Conservation (phyloP, 2,329 filamentous ascomycete genomes). For the Pseudogymnoascus sp. region DNA sequence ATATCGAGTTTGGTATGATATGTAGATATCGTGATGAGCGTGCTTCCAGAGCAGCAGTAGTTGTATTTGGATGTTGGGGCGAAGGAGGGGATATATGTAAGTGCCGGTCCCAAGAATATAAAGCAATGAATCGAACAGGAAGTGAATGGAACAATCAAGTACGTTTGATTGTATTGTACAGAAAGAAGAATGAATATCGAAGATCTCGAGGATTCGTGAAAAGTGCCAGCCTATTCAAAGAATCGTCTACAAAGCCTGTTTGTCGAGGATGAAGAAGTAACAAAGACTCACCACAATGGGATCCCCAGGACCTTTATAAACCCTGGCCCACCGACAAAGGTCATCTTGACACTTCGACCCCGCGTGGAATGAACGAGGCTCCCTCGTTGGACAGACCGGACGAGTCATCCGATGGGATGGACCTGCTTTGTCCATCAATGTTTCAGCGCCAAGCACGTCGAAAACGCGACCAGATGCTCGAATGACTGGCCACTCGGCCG, state of each 20-base stretch:
- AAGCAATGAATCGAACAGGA: background rate
- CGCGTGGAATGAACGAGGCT: background rate
- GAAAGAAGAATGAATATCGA: background rate
- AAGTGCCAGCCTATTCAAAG: background rate
- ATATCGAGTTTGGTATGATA: background rate
- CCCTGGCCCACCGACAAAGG: background rate
- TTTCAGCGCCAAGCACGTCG: conserved; percentile 1
- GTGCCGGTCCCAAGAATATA: background rate
- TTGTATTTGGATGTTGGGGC: background rate
- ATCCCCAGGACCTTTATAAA: background rate
- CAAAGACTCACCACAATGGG: background rate
- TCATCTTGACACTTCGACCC: background rate
- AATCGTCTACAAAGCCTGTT: background rate
- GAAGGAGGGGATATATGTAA: background rate
- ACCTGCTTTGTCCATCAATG: background rate
- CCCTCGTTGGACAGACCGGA: background rate
- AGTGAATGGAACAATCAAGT: background rate
- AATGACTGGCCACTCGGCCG: background rate
- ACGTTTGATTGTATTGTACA: background rate
- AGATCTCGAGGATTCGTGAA: background rate
- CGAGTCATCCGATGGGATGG: background rate
- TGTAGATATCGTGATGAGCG: background rate
- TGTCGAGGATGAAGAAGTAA: background rate
- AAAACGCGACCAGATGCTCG: background rate
- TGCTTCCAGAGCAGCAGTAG: conserved; percentile 3